Base-by-base conservation (phyloP, 129 eudicot species). In the Calendula officinalis region DNA sequence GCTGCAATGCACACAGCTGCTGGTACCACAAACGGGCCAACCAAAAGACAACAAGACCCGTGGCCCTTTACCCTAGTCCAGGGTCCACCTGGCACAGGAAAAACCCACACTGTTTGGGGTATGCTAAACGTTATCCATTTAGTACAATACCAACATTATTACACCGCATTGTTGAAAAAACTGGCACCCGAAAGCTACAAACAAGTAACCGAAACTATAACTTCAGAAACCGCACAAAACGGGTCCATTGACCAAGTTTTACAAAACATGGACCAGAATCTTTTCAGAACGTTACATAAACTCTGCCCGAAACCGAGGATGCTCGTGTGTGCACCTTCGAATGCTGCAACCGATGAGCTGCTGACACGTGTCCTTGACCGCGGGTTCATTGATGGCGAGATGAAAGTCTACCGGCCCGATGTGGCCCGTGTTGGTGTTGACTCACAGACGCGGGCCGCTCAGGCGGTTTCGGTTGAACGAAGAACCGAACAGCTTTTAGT, bases 1-100 rank as follows among this genome's bases (percentile, higher is more conserved):
- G 99, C 99, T 52, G 99, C 96, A 35, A 92, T 67, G 80, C 99
- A 92, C 70, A 92, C 99, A 60, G 99, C 96, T 14, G 99, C 99
- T 30, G 99, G 99, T 61, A 85, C 96, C 51, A 76, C 82, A 49
- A 85, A 70, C 66, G 89, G 78, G 37, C 37, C 39, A 53, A 65
- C 91, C 7, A 92, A 85, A 71, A 85, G 77, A 48, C 95, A 87
- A 81, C 95, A 87, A 81, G 98, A 91, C 27, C 95, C 95, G 14
- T 92, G 99, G 99, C 99, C 99, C 8, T 92, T 92, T 62, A 92
- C 99, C 17, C 64, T 92, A 46, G 99, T 92, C 52, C 99, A 92
- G 72, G 99, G 99, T 8, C 99, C 99, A 58, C 99, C 99, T 12
- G 99, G 99, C 9, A 92, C 99, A 0, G 99, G 99, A 12, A 92